phyloP scores from a whole-genome alignment of 805 yeast species.

The Yarrowia sp. region DNA sequence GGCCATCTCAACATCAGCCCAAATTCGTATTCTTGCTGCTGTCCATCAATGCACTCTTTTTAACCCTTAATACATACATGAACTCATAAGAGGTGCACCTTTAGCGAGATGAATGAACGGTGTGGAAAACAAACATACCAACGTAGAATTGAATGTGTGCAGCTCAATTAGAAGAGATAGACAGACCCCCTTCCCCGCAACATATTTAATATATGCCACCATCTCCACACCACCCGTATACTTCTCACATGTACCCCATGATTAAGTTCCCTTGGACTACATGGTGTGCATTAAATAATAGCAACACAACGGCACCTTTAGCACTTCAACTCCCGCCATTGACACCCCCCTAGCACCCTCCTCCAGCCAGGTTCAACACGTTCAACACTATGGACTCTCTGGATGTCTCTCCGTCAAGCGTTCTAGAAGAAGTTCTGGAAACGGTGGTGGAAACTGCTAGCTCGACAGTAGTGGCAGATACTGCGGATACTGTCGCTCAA shows the following conservation, averaged over 20 bases:
- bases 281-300: constrained; percentile 6
- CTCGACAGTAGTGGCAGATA: not conserved
- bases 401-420: constrained; percentile 8
- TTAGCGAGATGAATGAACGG: no score
- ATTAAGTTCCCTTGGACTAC: constrained; percentile 13
- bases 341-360: not conserved
- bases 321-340: constrained; percentile 16
- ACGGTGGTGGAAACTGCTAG: not conserved
- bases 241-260: constrained; percentile 18
- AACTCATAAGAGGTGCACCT: not conserved
- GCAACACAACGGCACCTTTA: constrained; percentile 9
- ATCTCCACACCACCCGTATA: not conserved
- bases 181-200: no score
- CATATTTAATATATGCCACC: no score
- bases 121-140: no score
- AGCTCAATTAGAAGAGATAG: not conserved
- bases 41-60: not conserved
- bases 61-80: constrained; percentile 5
- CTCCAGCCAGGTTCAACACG: not conserved
- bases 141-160: no score
- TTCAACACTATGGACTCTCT: constrained; percentile 14
- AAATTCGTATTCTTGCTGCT: not conserved
- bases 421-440: not conserved
- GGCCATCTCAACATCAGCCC: no score
- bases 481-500: not conserved